Conservation (phyloP, 495 filamentous ascomycete species). For the Neurospora cerealis region DNA sequence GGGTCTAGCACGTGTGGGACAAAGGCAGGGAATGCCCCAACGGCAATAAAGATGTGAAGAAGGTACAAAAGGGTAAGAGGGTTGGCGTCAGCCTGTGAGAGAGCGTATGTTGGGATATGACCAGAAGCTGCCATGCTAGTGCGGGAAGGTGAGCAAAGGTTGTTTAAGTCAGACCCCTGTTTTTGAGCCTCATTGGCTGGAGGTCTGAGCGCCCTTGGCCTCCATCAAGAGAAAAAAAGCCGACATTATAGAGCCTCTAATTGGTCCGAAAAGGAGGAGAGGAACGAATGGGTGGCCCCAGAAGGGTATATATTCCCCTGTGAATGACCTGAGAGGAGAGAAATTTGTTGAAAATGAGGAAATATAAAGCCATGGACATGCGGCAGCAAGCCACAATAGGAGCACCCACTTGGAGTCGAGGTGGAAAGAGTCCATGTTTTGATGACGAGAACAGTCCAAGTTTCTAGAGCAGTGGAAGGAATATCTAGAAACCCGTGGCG, state of each 20-base stretch:
- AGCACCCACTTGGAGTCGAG: background rate
- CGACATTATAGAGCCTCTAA: conserved; percentile 8
- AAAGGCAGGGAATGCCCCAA: conserved; percentile 5
- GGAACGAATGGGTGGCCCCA: conserved; percentile 15
- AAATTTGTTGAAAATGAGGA: conserved; percentile 1
- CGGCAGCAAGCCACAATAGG: background rate
- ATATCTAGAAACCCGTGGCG: background rate
- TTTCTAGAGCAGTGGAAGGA: background rate
- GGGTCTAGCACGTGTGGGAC: conserved; percentile 6
- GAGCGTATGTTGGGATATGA: conserved; percentile 15
- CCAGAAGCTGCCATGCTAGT: conserved; percentile 19
- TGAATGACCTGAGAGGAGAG: conserved; percentile 5
- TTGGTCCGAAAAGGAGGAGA: conserved; percentile 15
- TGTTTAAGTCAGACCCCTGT: conserved; percentile 25
- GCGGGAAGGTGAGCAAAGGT: conserved; percentile 25
- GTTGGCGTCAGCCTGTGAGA: conserved; percentile 17
- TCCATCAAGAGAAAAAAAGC: conserved; percentile 17
- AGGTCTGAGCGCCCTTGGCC: conserved; percentile 19
- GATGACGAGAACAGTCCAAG: background rate
- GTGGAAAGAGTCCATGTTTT: background rate
- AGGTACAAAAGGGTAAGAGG: conserved; percentile 7
- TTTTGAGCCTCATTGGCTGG: conserved; percentile 27
- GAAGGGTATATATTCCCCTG: conserved; percentile 1
- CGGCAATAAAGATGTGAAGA: conserved; percentile 15
- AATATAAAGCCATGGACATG: background rate